Percentiles rank a stretch among this genome's conserved stretches.
phyloP scores from a whole-genome alignment of 139 green algal species.

The Chlorella sp. region DNA sequence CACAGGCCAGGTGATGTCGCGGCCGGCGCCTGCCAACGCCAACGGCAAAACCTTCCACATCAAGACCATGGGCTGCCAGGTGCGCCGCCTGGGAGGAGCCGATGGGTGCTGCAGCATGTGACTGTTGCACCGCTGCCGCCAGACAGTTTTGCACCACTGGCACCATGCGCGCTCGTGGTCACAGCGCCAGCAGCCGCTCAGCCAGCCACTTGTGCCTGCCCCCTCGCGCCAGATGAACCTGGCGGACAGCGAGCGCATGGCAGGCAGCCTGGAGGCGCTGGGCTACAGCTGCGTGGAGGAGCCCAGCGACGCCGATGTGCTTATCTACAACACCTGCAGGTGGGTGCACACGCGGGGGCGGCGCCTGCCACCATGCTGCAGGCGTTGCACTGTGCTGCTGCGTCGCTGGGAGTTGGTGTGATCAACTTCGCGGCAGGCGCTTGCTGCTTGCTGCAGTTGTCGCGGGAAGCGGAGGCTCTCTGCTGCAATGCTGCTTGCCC shows the following conservation, averaged over 20 bases:
- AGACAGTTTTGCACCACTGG: too few species aligned
- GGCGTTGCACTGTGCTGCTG: background rate
- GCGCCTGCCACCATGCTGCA: too few species aligned
- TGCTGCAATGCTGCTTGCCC: background rate
- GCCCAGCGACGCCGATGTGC: slow-evolving; percentile 84
- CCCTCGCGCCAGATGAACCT: slow-evolving; percentile 91
- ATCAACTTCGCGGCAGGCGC: too few species aligned
- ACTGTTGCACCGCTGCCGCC: too few species aligned
- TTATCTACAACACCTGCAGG: slow-evolving; percentile 98
- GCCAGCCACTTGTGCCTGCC: too few species aligned
- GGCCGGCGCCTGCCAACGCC: slow-evolving; percentile 1
- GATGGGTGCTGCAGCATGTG: too few species aligned
- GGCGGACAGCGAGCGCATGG: slow-evolving; percentile 97
- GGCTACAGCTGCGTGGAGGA: slow-evolving; percentile 89
- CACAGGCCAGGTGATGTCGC: slow-evolving; percentile 44
- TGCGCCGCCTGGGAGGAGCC: slow-evolving; percentile 19
- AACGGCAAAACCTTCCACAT: slow-evolving; percentile 91
- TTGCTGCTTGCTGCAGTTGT: too few species aligned
- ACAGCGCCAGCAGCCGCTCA: too few species aligned
- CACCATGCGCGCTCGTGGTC: too few species aligned
- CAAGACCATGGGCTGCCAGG: slow-evolving; percentile 96
- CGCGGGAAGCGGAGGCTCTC: background rate
- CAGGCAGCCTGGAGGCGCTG: slow-evolving; percentile 85
- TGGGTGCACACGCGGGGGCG: background rate
- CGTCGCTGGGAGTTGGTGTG: too few species aligned